A percentile compares a stretch with the other conserved stretches of the same genome.
phyloP scores from a whole-genome alignment of 164 flowering plant genomes.

The Berberis vulgaris region DNA sequence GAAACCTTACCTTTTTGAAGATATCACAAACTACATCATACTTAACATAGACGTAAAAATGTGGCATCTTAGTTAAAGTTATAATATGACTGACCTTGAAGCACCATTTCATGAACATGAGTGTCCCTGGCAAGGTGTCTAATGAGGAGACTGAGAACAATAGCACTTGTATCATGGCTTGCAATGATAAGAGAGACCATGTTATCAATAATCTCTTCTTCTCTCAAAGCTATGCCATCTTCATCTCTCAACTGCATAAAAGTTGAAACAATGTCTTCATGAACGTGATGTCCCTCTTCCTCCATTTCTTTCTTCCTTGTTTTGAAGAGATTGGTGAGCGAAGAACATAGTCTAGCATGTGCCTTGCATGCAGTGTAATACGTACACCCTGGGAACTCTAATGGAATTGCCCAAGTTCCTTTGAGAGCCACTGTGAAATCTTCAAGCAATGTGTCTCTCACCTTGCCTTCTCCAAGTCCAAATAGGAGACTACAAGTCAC shows the following conservation, averaged over 20 bases:
- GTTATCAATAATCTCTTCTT: constrained; percentile 1
- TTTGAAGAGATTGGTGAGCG: not conserved
- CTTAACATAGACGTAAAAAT: not conserved
- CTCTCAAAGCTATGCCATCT: not conserved
- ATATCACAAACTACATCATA: not conserved
- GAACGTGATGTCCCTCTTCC: not conserved
- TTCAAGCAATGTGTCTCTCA: not conserved
- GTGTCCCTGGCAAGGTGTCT: not conserved
- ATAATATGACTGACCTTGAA: not conserved
- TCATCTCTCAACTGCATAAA: not conserved
- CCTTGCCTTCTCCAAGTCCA: not conserved
- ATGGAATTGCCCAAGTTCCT: not conserved
- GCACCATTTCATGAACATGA: not conserved
- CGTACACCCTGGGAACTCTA: not conserved
- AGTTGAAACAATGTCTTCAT: not conserved
- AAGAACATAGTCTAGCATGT: not conserved
- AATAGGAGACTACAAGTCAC: not conserved
- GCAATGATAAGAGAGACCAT: not conserved
- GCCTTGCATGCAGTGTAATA: not conserved
- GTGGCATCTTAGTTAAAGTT: not conserved
- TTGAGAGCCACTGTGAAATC: not conserved
- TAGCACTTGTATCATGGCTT: not conserved
- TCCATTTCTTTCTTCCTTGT: not conserved
- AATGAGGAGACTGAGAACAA: not conserved
- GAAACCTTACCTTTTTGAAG: not conserved